Conservation (phyloP, 257 asterid genomes). For the Apocynum venetum region DNA sequence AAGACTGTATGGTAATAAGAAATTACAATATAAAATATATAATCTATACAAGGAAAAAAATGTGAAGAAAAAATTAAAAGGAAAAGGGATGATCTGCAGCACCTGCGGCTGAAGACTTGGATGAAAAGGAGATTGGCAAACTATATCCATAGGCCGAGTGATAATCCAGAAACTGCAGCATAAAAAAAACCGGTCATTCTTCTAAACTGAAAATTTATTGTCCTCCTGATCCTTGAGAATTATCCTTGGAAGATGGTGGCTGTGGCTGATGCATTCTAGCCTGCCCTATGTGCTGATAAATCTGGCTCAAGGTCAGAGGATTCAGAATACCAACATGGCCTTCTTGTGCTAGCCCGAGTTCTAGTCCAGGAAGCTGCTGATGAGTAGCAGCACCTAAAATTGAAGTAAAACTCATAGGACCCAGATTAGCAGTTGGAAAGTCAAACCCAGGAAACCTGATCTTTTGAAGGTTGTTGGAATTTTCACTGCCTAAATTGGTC, state of each 20-base stretch:
- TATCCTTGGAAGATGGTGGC: slow-evolving; percentile 40
- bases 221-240: slow-evolving; percentile 58
- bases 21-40: too few species aligned
- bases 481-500: slow-evolving; percentile 34
- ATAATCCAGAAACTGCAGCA: too few species aligned
- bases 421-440: slow-evolving; percentile 40
- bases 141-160: too few species aligned
- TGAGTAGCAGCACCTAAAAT: slow-evolving; percentile 48
- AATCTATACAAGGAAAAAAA: too few species aligned
- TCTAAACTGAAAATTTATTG: slow-evolving; percentile 20
- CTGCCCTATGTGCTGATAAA: slow-evolving; percentile 59
- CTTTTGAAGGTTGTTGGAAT: slow-evolving; percentile 44
- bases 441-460: slow-evolving; percentile 58
- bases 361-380: slow-evolving; percentile 41
- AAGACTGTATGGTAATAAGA: too few species aligned
- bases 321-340: slow-evolving; percentile 51
- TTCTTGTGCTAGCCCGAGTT: slow-evolving; percentile 70
- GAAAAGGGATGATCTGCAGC: too few species aligned
- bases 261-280: slow-evolving; percentile 34
- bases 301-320: slow-evolving; percentile 49
- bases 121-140: too few species aligned
- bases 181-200: too few species aligned
- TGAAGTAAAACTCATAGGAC: slow-evolving; percentile 53
- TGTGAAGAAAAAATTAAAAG: too few species aligned
- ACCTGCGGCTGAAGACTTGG: too few species aligned